phyloP scores from a whole-genome alignment of 257 asterid genomes.

The Osmanthus fragrans region DNA sequence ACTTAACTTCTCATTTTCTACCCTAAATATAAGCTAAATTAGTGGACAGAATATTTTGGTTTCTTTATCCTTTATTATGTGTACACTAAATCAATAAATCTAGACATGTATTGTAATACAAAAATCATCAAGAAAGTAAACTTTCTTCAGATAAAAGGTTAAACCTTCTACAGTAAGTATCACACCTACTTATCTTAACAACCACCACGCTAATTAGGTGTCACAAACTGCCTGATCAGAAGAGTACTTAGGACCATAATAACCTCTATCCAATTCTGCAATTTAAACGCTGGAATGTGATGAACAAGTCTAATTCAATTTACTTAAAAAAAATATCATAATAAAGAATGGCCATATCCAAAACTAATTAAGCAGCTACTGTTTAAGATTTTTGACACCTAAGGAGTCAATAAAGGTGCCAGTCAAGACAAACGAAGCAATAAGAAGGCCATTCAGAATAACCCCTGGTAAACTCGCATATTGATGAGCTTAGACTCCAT shows the following conservation, averaged over 20 bases:
- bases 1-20: background rate
- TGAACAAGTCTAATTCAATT: background rate
- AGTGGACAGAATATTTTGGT: background rate
- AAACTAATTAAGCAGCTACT: background rate
- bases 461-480: background rate
- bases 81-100: background rate
- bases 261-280: background rate
- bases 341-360: background rate
- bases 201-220: background rate
- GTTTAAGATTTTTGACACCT: background rate
- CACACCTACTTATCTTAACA: background rate
- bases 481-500: background rate
- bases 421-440: background rate
- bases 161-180: background rate
- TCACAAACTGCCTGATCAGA: background rate
- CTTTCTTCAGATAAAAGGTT: background rate
- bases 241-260: background rate
- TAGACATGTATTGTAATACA: background rate
- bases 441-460: background rate
- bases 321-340: background rate
- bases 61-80: background rate
- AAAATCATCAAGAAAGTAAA: background rate
- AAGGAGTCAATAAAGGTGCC: background rate
- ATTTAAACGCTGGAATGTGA: background rate
- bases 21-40: background rate